Base-by-base conservation (phyloP, 345 rosid genomes). In the Erysimum cheiranthoides region DNA sequence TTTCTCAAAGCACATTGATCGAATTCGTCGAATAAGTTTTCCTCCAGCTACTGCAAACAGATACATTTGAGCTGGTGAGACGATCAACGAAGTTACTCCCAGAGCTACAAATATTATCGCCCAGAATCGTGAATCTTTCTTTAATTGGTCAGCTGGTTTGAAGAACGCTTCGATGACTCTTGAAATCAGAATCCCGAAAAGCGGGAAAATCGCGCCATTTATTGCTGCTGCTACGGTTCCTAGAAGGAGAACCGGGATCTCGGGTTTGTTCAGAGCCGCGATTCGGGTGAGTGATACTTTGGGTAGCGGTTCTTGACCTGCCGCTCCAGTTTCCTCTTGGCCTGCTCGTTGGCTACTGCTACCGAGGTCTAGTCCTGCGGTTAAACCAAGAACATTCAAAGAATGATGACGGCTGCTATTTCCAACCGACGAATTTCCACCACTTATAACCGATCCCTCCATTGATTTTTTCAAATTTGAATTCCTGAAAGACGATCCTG, bases 1-100 rank as follows among this genome's bases (percentile, higher is more conserved):
- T 75, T 85, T 88, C 85, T 89, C 85, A n/a, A 90, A 93, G 68
- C 92, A 86, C 82, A 86, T 79, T 11, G 86, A 63, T 43, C 92
- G 71, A 1, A 91, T 84, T 42, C 97, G 49, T 42, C 78, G 82
- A 62, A 93, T 84, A 68, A 91, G 74, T 54, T 79, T 88, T 31
- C 87, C 74, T 13, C 97, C 92, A 6, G 98, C 93, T 13, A 93
- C 73, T 0, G 89, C 46, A 72, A 93, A 93, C 12, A 88, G 49
- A 73, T 89, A 93, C 3, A 70, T 79, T 59, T 78, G 79, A 31
- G 77, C 21, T 17, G 96, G 96, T 59, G 80, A 38, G 1, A 81
- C 78, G 13, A 90, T 32, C n/a, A 88, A 64, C 10, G 88, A 46
- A 36, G 84, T 84, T 14, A 71, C 27, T 31, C 93, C 93, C 43